Base-by-base conservation (phyloP, 2,329 filamentous ascomycete species). In the Beauveria caledonica region DNA sequence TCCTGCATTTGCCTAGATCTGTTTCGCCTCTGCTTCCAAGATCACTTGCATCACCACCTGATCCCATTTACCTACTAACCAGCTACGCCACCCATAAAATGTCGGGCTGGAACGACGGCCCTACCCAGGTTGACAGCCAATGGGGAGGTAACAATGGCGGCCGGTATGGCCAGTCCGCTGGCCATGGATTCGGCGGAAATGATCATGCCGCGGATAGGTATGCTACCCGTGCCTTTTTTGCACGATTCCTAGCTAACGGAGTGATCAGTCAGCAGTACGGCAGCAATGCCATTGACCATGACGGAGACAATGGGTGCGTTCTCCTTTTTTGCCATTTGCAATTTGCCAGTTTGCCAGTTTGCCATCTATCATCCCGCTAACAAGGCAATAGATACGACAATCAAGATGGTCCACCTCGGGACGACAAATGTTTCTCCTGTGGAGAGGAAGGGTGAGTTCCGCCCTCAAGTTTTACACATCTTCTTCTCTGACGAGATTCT, bases 361-460 rank as follows among this genome's bases (percentile, higher is more conserved):
- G n/a, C 15, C 17, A 33, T 39, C 39, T 6, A 25, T 29, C 17
- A 23, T 39, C n/a, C 11, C 10, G 9, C 39, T 27, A 46, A 62
- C 27, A 51, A 49, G 33, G 19, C 11, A 36, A 50, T 54, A 42
- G 62, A 54, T 46, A 61, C 42, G 19, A 63, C 56, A 25, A 61
- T 63, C 48, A 53, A 39, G 56, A 65, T 60, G 62, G 46, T 23
- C 58, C 61, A n/a, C 17, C 57, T 49, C 64, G 60, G 25, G 65
- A 69, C 39, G 66, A 68, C 42, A 72, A 73, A 51, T 75, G 73
- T 62, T 74, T 74, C 60, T 68, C 69, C 27, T 76, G 74, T 46
- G 71, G 71, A n/a, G 68, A 76, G 57, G 46, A 66, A 50, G 72
- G 73, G 73, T 75, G 65, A 58, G 68, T 63, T 15, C 17, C 49